A percentile compares a stretch with the other conserved stretches of the same genome.
Conservation (phyloP, 257 asterid species). For the Verbascum thapsus region DNA sequence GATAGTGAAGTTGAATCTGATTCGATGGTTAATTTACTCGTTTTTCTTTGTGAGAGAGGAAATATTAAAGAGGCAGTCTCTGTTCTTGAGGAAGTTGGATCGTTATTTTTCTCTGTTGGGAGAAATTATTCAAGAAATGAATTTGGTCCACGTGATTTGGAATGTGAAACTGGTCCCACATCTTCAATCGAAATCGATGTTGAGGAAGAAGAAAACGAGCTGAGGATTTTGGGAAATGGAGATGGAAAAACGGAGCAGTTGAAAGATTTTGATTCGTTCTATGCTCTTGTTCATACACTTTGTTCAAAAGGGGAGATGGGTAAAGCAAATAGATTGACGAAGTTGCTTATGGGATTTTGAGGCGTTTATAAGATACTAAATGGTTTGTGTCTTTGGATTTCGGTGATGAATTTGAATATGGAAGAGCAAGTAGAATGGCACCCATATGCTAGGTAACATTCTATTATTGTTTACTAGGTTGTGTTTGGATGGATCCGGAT, state of each 20-base stretch:
- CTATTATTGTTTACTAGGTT: constrained; percentile 21
- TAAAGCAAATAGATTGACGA: constrained; percentile 65
- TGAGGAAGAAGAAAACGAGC: constrained; percentile 28
- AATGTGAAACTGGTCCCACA: constrained; percentile 29
- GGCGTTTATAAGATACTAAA: too few relatives aligned
- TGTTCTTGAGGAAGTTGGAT: constrained; percentile 70
- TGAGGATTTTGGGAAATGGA: constrained; percentile 15
- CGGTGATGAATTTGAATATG: constrained; percentile 93
- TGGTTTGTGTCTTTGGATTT: too few relatives aligned
- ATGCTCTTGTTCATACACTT: constrained; percentile 55
- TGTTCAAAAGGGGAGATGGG: constrained; percentile 67
- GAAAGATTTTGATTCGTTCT: constrained; percentile 59
- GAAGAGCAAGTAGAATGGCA: constrained; percentile 99
- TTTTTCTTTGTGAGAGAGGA: constrained; percentile 77
- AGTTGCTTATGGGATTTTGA: constrained; percentile 46
- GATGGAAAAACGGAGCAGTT: constrained; percentile 39
- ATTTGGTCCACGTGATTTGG: constrained; percentile 29
- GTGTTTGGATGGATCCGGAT: too few relatives aligned
- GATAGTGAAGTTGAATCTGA: constrained; percentile 57
- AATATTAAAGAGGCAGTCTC: constrained; percentile 69
- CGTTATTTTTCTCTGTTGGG: constrained; percentile 43
- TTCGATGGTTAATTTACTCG: constrained; percentile 59
- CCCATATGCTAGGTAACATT: constrained; percentile 92
- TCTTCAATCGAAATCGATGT: too few relatives aligned
- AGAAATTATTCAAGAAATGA: constrained; percentile 31